Conservation (phyloP, 2,329 filamentous ascomycete genomes). For the Dactylellina sp. region DNA sequence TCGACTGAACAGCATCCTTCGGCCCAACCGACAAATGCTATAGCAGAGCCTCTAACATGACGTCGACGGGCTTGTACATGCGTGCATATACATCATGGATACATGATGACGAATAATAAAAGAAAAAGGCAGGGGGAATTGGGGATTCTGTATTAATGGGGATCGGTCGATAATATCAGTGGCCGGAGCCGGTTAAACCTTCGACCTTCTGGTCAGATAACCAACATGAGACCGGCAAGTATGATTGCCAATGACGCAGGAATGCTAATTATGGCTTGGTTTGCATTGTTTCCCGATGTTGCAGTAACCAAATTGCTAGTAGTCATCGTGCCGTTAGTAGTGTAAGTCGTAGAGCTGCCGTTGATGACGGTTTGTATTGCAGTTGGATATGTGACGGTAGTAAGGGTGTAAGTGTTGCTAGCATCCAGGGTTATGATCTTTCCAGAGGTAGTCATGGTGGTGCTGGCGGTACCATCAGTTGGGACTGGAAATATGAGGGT, state of each 20-base stretch:
- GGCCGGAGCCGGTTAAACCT: conserved; percentile 11
- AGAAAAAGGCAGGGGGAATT: not conserved
- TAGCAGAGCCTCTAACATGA: conserved; percentile 2
- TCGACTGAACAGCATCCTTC: not conserved
- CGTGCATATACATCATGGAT: conserved; percentile 16
- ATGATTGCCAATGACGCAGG: conserved; percentile 18
- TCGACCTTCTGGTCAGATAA: conserved; percentile 26
- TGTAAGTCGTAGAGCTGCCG: conserved; percentile 25
- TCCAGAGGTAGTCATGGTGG: conserved; percentile 1
- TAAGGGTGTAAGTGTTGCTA: conserved; percentile 25
- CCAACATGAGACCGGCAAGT: conserved; percentile 27
- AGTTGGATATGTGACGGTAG: conserved; percentile 32
- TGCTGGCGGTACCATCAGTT: not conserved
- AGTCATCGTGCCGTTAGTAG: conserved; percentile 29
- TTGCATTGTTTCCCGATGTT: conserved; percentile 19
- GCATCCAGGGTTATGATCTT: conserved; percentile 53
- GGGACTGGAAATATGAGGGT: conserved; percentile 36
- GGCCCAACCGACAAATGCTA: conserved; percentile 1
- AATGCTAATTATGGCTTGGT: conserved; percentile 3
- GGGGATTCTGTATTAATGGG: conserved; percentile 10
- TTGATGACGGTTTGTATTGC: conserved; percentile 30
- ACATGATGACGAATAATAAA: conserved; percentile 13
- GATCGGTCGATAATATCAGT: conserved; percentile 21
- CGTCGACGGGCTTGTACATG: conserved; percentile 24
- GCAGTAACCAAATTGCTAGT: conserved; percentile 41